Conservation (phyloP, 2,329 filamentous ascomycete species). For the Curvularia verruculosa region DNA sequence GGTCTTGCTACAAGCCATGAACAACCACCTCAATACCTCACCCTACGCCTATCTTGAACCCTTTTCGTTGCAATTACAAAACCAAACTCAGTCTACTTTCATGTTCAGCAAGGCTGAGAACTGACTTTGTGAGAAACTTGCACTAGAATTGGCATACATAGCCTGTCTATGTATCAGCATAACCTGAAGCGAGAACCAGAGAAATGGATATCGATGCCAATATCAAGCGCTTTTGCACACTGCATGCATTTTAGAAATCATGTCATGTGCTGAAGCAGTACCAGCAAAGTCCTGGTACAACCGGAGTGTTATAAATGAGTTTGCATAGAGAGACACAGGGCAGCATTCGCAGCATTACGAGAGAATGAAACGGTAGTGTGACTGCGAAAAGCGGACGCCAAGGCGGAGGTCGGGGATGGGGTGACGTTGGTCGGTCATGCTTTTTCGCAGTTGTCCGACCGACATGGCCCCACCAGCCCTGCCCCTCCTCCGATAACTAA, state of each 20-base stretch:
- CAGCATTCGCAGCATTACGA: not conserved
- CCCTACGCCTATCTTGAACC: not conserved
- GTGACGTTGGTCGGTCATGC: constrained; percentile 34
- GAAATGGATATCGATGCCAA: too few species aligned
- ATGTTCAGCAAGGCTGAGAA: not conserved
- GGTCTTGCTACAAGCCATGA: not conserved
- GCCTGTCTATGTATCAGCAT: too few species aligned
- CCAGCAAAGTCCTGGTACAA: not conserved
- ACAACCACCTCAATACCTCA: not conserved
- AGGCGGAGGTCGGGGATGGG: not conserved
- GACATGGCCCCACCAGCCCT: constrained; percentile 29
- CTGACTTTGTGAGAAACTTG: not conserved
- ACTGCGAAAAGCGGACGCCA: not conserved
- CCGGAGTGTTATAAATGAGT: not conserved
- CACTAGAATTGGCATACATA: too few species aligned
- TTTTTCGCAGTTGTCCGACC: constrained; percentile 15
- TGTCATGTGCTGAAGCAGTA: too few species aligned
- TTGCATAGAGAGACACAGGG: not conserved
- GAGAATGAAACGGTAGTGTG: not conserved
- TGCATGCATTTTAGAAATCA: too few species aligned
- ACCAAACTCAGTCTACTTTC: not conserved
- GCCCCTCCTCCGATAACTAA: constrained; percentile 35
- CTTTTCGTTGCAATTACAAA: not conserved
- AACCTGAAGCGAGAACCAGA: too few species aligned
- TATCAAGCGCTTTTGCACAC: too few species aligned